Percentiles rank a stretch among this genome's conserved stretches.
These are phyloP conservation scores for Colletotrichum endophyticum DNA, from an alignment of 2,329 filamentous ascomycete genomes.

Conservation along the genomic window DNA sequence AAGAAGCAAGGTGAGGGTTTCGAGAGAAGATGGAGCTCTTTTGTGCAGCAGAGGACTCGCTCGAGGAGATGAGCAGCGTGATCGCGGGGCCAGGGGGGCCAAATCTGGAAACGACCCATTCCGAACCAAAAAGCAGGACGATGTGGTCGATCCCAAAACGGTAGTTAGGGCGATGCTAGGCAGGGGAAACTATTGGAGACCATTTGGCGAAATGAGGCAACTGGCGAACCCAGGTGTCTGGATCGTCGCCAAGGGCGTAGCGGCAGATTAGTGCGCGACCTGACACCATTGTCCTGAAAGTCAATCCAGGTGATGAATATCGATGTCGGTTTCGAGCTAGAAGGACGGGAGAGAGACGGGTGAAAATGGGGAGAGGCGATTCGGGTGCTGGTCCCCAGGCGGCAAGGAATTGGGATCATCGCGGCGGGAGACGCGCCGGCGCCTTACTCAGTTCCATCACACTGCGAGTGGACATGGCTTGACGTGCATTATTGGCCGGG, in stretches of 20 bases:
- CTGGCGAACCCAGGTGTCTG: not conserved
- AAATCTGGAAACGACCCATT: conserved; percentile 3
- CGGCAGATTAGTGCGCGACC: not conserved
- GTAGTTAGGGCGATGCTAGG: conserved; percentile 11
- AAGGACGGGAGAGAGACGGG: not conserved
- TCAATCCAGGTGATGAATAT: not conserved
- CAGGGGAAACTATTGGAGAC: conserved; percentile 10
- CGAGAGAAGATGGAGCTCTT: conserved; percentile 3
- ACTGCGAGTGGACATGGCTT: not conserved
- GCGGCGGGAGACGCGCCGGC: not conserved
- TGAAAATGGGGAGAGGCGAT: not conserved
- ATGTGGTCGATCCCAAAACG: not conserved
- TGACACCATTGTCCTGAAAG: not conserved
- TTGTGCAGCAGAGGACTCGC: not conserved
- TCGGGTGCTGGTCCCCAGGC: not conserved
- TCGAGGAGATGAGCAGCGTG: not conserved
- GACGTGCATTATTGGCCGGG: not conserved
- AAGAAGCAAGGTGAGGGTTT: not conserved
- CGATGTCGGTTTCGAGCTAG: not conserved
- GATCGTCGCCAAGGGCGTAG: not conserved
- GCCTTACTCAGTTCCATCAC: not conserved
- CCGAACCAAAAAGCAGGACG: not conserved
- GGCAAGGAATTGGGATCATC: not conserved
- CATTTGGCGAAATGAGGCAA: conserved; percentile 19
- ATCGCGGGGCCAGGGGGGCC: conserved; percentile 3